A percentile compares a stretch with the other conserved stretches of the same genome.
phyloP scores from a whole-genome alignment of 371 early-diverging fungal genomes.

The Mucor sp. region DNA sequence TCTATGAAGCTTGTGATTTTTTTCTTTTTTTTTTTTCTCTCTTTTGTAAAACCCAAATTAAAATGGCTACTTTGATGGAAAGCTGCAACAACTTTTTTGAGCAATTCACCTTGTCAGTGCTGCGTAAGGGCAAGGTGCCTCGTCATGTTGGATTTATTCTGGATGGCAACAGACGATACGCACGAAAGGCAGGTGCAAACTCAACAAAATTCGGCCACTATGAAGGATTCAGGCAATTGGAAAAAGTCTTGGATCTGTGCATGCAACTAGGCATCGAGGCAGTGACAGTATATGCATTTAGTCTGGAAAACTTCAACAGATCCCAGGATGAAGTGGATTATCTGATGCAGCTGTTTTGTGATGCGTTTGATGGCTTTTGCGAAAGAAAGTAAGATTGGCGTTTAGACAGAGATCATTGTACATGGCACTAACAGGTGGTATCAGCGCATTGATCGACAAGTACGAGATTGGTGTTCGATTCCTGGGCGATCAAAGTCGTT shows the following conservation, averaged over 20 bases:
- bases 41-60: not conserved
- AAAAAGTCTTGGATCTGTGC: constrained; percentile 84
- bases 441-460: constrained; percentile 74
- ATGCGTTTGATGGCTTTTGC: constrained; percentile 76
- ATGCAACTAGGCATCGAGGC: constrained; percentile 83
- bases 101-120: constrained; percentile 41
- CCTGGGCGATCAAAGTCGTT: constrained; percentile 76
- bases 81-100: constrained; percentile 10
- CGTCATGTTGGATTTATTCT: constrained; percentile 97
- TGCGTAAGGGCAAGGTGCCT: constrained; percentile 84
- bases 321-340: constrained; percentile 87
- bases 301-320: constrained; percentile 97
- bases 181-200: constrained; percentile 57
- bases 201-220: constrained; percentile 74
- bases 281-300: constrained; percentile 98
- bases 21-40: not conserved
- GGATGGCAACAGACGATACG: constrained; percentile 99
- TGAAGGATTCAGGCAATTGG: constrained; percentile 78
- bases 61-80: not conserved
- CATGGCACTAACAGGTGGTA: not conserved
- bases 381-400: constrained; percentile 59
- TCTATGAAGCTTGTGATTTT: not conserved
- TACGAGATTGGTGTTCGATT: constrained; percentile 80
- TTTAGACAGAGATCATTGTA: not conserved
- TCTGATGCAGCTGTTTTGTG: constrained; percentile 85